Evolutionary conservation across 148 eudicot species (phyloP).

Genomic region (Chenopodium quinoa): DNA sequence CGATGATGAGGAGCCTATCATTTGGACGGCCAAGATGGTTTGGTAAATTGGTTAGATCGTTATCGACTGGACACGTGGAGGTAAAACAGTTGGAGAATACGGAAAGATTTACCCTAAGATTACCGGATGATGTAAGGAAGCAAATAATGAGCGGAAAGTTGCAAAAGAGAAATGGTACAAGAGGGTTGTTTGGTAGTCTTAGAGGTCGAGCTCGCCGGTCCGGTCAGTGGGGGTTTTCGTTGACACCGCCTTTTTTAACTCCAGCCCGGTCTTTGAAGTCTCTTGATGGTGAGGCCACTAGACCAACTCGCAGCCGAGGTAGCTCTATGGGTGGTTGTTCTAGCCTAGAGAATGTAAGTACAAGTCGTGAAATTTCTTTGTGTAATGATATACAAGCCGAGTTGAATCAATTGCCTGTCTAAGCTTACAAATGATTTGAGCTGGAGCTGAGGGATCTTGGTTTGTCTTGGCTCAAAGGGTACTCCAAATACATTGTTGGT

Average conservation of each 20-base stretch:
- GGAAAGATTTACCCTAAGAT: constrained; percentile 38
- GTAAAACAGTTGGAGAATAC: constrained; percentile 34
- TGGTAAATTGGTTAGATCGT: constrained; percentile 39
- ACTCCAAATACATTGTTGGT: too few relatives aligned
- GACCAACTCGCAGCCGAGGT: not conserved
- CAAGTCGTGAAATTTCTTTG: not conserved
- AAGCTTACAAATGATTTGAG: too few relatives aligned
- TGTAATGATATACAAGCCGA: not conserved
- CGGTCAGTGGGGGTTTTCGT: not conserved
- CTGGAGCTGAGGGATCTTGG: not conserved
- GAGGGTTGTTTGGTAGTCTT: not conserved
- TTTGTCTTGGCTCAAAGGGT: too few relatives aligned
- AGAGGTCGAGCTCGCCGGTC: not conserved
- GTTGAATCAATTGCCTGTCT: not conserved
- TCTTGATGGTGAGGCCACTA: not conserved
- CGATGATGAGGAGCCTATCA: constrained; percentile 24
- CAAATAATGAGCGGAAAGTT: constrained; percentile 15
- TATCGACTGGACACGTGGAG: constrained; percentile 48
- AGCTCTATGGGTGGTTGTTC: not conserved
- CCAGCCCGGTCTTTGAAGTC: not conserved
- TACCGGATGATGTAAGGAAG: constrained; percentile 39
- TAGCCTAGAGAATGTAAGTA: not conserved
- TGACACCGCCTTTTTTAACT: not conserved
- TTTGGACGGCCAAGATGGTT: constrained; percentile 32
- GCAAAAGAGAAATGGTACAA: not conserved